Conservation (phyloP, 2,329 filamentous ascomycete genomes). For the Tolypocladium tropicale region DNA sequence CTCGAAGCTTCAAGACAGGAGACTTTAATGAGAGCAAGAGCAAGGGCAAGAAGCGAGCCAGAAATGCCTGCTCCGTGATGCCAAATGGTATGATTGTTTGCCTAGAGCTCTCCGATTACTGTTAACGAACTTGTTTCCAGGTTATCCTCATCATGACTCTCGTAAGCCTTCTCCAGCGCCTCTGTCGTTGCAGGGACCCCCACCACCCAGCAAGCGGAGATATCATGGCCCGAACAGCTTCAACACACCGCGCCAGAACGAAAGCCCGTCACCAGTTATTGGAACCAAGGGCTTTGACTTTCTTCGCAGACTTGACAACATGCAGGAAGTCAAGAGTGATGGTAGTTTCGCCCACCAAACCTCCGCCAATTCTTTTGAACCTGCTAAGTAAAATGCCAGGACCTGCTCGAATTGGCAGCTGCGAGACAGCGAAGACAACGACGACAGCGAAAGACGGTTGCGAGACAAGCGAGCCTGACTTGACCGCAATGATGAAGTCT, state of each 20-base stretch:
- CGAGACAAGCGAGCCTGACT: neutral
- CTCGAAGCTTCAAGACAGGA: constrained; percentile 13
- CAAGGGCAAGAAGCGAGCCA: neutral
- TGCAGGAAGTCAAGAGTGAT: neutral
- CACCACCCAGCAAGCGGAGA: constrained; percentile 9
- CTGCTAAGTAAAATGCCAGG: neutral
- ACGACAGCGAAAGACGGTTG: neutral
- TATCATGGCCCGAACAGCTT: constrained; percentile 6
- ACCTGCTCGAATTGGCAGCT: neutral
- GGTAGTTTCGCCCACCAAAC: neutral
- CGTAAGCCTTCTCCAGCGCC: neutral
- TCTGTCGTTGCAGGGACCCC: neutral
- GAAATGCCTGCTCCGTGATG: too few species aligned
- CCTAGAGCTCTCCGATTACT: neutral
- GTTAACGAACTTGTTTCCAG: neutral
- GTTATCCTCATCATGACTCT: too few species aligned
- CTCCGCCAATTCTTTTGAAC: too few species aligned
- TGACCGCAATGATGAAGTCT: neutral
- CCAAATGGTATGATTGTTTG: neutral
- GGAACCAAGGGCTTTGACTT: constrained; percentile 13
- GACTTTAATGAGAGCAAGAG: neutral
- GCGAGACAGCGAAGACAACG: neutral
- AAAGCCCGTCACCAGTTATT: constrained; percentile 4
- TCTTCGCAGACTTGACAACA: constrained; percentile 3
- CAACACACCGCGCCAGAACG: neutral